phyloP scores from a whole-genome alignment of 176 grass and related monocot genomes.

The Aegilops sharonensis region DNA sequence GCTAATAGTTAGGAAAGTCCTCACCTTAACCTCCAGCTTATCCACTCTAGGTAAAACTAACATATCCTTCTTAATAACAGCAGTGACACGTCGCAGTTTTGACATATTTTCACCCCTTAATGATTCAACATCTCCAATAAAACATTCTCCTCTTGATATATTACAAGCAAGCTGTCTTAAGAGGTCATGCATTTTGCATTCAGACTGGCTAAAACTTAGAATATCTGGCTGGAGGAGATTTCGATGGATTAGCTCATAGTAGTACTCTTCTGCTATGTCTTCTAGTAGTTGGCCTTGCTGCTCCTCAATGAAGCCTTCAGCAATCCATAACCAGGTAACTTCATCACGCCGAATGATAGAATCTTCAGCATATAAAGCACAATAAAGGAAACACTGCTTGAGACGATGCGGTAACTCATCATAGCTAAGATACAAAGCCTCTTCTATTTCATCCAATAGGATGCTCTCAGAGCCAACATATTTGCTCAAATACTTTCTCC shows the following conservation, averaged over 20 bases:
- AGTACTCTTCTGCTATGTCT: background rate
- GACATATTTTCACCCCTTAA: background rate
- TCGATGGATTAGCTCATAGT: constrained; percentile 20
- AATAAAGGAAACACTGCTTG: constrained; percentile 50
- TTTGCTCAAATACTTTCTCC: constrained; percentile 5
- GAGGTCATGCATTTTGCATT: constrained; percentile 27
- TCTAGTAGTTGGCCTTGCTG: no score
- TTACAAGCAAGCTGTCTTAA: constrained; percentile 23
- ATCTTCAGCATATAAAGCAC: constrained; percentile 7
- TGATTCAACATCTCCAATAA: constrained; percentile 2
- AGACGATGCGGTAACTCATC: constrained; percentile 9
- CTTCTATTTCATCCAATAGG: background rate
- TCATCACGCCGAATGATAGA: rapidly evolving
- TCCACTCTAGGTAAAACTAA: background rate
- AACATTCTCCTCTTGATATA: constrained; percentile 22
- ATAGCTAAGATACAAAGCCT: constrained; percentile 38
- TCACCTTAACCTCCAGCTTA: background rate
- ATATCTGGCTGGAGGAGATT: constrained; percentile 22
- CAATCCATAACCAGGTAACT: no score
- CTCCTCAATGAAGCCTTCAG: no score
- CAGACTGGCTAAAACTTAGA: rapidly evolving
- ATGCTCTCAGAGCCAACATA: background rate
- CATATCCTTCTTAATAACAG: background rate
- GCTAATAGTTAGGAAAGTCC: background rate
- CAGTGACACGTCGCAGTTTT: background rate